phyloP scores from a whole-genome alignment of 768 basidiomycete species.

The Myochromella boudieri region DNA sequence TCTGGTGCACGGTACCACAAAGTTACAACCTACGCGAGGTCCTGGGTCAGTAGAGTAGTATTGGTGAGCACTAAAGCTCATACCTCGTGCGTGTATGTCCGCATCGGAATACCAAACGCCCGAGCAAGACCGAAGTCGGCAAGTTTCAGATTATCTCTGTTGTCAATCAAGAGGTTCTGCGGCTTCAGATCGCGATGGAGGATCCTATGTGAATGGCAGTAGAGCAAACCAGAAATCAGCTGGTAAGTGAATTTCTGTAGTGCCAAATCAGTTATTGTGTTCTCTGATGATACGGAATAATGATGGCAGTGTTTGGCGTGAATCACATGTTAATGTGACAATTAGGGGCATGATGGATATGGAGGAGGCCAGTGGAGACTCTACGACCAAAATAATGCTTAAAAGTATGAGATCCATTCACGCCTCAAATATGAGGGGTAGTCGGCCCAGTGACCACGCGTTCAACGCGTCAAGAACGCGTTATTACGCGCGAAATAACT shows the following conservation, averaged over 20 bases:
- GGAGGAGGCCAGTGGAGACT: too few relatives aligned
- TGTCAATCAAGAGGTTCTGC: constrained; percentile 93
- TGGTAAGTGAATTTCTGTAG: constrained; percentile 94
- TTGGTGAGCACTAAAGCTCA: constrained; percentile 17
- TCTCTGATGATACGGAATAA: not conserved
- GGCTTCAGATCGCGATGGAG: constrained; percentile 97
- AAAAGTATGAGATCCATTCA: not conserved
- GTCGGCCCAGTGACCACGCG: constrained; percentile 6
- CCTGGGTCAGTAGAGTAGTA: not conserved
- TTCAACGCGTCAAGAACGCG: constrained; percentile 23
- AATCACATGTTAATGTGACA: not conserved
- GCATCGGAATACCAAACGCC: constrained; percentile 96
- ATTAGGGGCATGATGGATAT: too few relatives aligned
- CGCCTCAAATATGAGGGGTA: not conserved
- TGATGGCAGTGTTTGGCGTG: not conserved
- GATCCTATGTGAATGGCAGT: constrained; percentile 94
- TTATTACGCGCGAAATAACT: constrained; percentile 8
- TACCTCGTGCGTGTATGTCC: constrained; percentile 99
- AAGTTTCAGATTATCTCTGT: constrained; percentile 86
- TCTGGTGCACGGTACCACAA: constrained; percentile 99
- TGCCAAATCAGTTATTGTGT: not conserved
- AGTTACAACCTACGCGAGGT: constrained; percentile 82
- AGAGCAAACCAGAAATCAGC: constrained; percentile 85
- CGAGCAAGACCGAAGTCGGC: constrained; percentile 96
- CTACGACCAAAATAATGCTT: not conserved